Conservation (phyloP, 2,329 filamentous ascomycete species). For the Ophiosphaerella herpotricha region DNA sequence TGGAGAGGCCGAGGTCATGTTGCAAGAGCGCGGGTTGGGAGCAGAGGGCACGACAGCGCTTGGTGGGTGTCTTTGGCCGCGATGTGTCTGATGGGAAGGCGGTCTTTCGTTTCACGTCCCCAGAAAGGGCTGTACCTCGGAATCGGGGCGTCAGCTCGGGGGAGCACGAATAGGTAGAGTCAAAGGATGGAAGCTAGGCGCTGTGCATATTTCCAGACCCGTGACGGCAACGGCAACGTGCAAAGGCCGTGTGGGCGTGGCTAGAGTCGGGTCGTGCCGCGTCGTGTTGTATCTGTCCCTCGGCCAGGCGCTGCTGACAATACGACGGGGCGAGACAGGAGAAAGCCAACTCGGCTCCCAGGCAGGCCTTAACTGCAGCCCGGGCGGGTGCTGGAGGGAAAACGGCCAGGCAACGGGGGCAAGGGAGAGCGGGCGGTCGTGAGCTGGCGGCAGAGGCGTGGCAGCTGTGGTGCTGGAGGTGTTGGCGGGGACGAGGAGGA, state of each 20-base stretch:
- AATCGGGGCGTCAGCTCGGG: constrained; percentile 12
- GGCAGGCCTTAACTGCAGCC: neutral
- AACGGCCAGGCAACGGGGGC: neutral
- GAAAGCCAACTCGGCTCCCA: neutral
- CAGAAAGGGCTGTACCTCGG: constrained; percentile 9
- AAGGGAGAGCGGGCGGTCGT: neutral
- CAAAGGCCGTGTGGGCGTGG: constrained; percentile 2
- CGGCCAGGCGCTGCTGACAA: constrained; percentile 4
- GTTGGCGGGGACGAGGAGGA: no score
- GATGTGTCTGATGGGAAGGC: neutral
- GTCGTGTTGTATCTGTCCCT: constrained; percentile 3
- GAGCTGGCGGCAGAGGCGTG: neutral
- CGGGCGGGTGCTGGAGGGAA: neutral
- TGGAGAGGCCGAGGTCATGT: constrained; percentile 35
- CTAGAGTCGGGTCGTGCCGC: constrained; percentile 1
- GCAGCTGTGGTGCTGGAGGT: no score
- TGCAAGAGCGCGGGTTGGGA: constrained; percentile 10
- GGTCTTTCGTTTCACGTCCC: constrained; percentile 1
- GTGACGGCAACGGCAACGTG: constrained; percentile 7
- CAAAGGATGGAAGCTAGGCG: constrained; percentile 3
- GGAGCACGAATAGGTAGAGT: constrained; percentile 10
- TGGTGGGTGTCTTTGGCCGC: neutral
- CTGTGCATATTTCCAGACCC: constrained; percentile 14
- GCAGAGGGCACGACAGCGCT: neutral
- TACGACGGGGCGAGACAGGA: neutral